phyloP scores from a whole-genome alignment of 176 grass and related monocot genomes.

The Phyllostachys edulis region DNA sequence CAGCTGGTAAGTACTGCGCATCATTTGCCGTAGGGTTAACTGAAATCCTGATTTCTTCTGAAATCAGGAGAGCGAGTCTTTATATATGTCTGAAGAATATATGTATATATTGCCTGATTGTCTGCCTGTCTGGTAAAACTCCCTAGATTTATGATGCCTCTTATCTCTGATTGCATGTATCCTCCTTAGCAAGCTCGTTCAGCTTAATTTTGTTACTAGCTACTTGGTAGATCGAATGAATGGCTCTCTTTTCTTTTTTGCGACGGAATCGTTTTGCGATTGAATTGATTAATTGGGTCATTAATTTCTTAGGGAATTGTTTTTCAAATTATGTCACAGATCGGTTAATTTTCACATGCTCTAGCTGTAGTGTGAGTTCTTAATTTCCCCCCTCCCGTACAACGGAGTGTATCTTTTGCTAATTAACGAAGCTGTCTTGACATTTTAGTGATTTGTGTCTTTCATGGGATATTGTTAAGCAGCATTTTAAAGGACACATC shows the following conservation, averaged over 20 bases:
- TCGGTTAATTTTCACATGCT: no score
- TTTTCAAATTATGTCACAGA: no score
- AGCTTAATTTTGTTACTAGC: background rate
- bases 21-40: background rate
- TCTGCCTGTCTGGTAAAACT: background rate
- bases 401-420: no score
- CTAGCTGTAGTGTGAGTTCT: no score
- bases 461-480: no score
- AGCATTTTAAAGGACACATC: no score
- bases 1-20: background rate
- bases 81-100: background rate
- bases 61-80: background rate
- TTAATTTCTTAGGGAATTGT: no score
- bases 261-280: no score
- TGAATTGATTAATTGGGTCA: no score
- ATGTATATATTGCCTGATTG: background rate
- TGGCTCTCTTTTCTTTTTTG: background rate
- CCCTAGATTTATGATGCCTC: background rate
- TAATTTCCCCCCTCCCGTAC: no score
- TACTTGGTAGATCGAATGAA: background rate
- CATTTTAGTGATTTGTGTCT: no score
- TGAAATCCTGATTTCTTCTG: background rate
- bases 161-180: background rate
- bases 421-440: no score
- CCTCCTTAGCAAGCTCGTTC: background rate